Percentiles rank a stretch among this genome's conserved stretches.
Conservation (phyloP, 2,329 filamentous ascomycete genomes). For the Colletotrichum eleusines region DNA sequence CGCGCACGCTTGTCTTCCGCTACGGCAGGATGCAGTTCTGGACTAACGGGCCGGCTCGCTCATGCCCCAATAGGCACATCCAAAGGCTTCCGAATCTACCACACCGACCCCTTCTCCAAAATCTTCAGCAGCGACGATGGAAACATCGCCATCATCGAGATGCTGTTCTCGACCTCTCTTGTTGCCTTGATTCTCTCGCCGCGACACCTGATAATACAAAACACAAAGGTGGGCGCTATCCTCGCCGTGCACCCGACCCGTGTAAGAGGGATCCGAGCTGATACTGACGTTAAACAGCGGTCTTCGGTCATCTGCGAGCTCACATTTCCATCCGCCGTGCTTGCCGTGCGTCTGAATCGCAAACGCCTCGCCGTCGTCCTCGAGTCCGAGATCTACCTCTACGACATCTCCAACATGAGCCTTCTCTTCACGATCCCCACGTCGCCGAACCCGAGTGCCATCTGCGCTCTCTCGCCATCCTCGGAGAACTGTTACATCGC, state of each 20-base stretch:
- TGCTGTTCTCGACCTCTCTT: slow-evolving; percentile 98
- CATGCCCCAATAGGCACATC: slow-evolving; percentile 75
- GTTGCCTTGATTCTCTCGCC: slow-evolving; percentile 95
- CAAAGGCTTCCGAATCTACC: slow-evolving; percentile 95
- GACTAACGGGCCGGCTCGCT: slow-evolving; percentile 16
- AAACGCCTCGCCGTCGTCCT: slow-evolving; percentile 94
- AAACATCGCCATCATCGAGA: slow-evolving; percentile 96
- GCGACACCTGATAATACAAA: slow-evolving; percentile 92
- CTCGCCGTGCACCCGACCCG: background rate
- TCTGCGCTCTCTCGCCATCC: slow-evolving; percentile 92
- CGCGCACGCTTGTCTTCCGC: slow-evolving; percentile 3
- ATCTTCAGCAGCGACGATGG: slow-evolving; percentile 95
- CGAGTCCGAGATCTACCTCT: slow-evolving; percentile 97
- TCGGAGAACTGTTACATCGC: slow-evolving; percentile 97
- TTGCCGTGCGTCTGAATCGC: slow-evolving; percentile 92
- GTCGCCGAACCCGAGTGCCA: slow-evolving; percentile 90
- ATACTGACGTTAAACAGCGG: slow-evolving; percentile 56
- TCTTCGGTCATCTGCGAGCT: slow-evolving; percentile 95
- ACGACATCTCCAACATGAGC: slow-evolving; percentile 99
- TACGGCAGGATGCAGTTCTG: slow-evolving; percentile 19
- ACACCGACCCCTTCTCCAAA: slow-evolving; percentile 95
- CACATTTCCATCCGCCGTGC: slow-evolving; percentile 95
- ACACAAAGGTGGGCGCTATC: slow-evolving; percentile 82
- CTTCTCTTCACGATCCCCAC: slow-evolving; percentile 93
- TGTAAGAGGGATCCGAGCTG: slow-evolving; percentile 32